Evolutionary conservation across 2,329 filamentous ascomycete genomes (phyloP).

Genomic region (Macrophomina phaseolina): DNA sequence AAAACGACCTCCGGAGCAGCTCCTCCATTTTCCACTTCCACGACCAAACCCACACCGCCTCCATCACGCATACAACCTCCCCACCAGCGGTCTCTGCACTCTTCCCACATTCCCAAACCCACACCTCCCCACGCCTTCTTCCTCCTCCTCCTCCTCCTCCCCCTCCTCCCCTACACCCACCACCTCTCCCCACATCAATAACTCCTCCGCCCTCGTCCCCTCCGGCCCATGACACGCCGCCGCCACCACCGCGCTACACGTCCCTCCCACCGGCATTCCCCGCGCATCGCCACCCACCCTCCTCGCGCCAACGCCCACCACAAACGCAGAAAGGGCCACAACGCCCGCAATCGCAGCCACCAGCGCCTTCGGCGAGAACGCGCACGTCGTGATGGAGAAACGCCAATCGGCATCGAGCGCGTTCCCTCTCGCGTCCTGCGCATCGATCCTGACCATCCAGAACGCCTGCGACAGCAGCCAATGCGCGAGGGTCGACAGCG

Average conservation of each 20-base stretch:
- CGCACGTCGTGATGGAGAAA: not conserved
- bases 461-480: constrained; percentile 53
- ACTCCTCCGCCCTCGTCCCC: not conserved
- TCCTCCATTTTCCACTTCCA: no score
- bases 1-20: no score
- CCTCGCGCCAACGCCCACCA: not conserved
- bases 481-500: constrained; percentile 43
- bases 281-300: not conserved
- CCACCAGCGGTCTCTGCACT: no score
- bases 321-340: not conserved
- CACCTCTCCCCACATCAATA: not conserved
- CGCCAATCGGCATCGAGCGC: no score
- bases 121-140: no score
- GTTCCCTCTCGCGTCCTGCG: not conserved
- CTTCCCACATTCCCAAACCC: no score
- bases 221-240: constrained; percentile 35
- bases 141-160: no score
- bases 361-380: constrained; percentile 10
- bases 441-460: constrained; percentile 46
- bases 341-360: not conserved
- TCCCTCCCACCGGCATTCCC: constrained; percentile 81
- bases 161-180: not conserved
- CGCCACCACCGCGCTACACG: constrained; percentile 56
- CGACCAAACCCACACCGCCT: no score
- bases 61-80: no score